Evolutionary conservation across 176 grass and related monocot genomes (phyloP).

Genomic region (Echinochloa phyllopogon): DNA sequence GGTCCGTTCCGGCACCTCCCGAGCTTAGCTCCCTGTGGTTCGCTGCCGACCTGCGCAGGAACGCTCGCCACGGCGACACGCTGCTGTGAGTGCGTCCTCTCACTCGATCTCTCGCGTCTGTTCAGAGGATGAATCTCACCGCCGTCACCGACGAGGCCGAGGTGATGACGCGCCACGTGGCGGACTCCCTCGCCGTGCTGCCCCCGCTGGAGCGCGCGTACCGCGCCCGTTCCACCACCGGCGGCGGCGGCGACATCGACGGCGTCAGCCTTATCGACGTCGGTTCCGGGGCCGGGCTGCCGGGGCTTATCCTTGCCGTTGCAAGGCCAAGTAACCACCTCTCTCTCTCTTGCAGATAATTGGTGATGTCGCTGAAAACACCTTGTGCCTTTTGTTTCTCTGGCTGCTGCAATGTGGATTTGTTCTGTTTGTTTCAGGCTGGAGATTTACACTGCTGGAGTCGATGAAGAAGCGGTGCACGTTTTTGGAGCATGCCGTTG

Average conservation of each 20-base stretch:
- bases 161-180: constrained; percentile 90
- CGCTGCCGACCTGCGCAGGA: neutral
- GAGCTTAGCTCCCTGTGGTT: neutral
- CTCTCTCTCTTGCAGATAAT: neutral
- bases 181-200: constrained; percentile 70
- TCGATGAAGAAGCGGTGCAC: constrained; percentile 75
- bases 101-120: constrained; percentile 16
- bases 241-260: constrained; percentile 37
- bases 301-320: constrained; percentile 75
- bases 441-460: constrained; percentile 84
- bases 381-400: neutral
- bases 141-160: constrained; percentile 72
- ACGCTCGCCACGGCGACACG: neutral
- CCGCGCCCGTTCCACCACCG: constrained; percentile 29
- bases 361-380: neutral
- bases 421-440: constrained; percentile 46
- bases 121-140: constrained; percentile 91
- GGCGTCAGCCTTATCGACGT: constrained; percentile 73
- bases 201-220: constrained; percentile 65
- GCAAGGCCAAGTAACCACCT: constrained; percentile 63
- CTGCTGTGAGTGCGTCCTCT: neutral
- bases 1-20: constrained; percentile 30
- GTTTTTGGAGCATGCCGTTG: constrained; percentile 77
- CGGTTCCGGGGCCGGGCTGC: constrained; percentile 77
- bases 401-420: neutral